Percentiles rank a stretch among this genome's conserved stretches.
phyloP scores from a whole-genome alignment of 176 grass and related monocot species.

The Olyra latifolia region DNA sequence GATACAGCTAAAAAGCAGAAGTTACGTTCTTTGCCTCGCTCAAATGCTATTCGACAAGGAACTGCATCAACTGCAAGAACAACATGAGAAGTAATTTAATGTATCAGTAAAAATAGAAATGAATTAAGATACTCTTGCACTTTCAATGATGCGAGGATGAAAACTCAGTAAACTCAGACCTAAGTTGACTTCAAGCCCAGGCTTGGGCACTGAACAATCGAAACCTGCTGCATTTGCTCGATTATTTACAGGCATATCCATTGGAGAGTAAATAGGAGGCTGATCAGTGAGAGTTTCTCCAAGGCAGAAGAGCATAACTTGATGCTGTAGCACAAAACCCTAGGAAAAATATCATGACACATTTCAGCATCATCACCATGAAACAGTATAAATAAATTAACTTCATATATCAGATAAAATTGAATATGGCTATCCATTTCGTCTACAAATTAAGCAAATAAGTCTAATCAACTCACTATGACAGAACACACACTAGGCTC shows the following conservation, averaged over 20 bases:
- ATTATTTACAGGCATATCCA: conserved; percentile 55
- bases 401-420: background rate
- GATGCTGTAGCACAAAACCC: conserved; percentile 92
- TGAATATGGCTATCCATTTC: background rate
- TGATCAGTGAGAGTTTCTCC: conserved; percentile 78
- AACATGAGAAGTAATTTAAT: conserved; percentile 26
- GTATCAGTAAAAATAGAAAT: conserved; percentile 15
- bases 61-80: conserved; percentile 63
- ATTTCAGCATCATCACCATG: conserved; percentile 26
- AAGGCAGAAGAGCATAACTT: conserved; percentile 84
- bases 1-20: conserved; percentile 81
- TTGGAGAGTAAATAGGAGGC: conserved; percentile 49
- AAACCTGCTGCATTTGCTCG: conserved; percentile 49
- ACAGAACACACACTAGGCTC: background rate
- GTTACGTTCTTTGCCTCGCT: conserved; percentile 93
- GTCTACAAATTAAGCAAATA: conserved; percentile 23
- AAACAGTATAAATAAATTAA: background rate
- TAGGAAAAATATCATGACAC: conserved; percentile 47
- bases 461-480: background rate
- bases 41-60: conserved; percentile 99
- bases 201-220: conserved; percentile 63
- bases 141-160: conserved; percentile 22
- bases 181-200: conserved; percentile 82
- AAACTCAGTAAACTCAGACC: conserved; percentile 45
- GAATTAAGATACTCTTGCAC: conserved; percentile 10